A percentile compares a stretch with the other conserved stretches of the same genome.
Evolutionary conservation across 345 rosid species (phyloP).

Genomic region (Acer saccharum): DNA sequence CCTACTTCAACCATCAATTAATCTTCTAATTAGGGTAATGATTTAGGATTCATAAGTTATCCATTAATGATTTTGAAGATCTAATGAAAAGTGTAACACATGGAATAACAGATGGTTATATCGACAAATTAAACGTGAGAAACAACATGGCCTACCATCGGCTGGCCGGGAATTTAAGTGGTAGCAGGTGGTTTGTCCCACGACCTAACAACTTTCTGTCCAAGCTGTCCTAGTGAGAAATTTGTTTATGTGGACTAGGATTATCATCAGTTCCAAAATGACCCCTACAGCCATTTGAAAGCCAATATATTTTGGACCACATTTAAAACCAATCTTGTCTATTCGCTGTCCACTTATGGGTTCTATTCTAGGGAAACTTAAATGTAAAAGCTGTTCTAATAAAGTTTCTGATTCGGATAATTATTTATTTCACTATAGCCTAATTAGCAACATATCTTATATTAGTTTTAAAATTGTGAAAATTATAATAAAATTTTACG

Average conservation of each 20-base stretch:
- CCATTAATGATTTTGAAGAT: too few species aligned
- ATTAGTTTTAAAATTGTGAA: too few species aligned
- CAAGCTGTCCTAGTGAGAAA: constrained; percentile 26
- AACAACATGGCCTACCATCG: constrained; percentile 4
- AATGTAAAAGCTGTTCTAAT: background rate
- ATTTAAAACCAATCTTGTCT: constrained; percentile 6
- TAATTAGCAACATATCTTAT: background rate
- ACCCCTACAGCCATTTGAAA: constrained; percentile 20
- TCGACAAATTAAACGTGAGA: background rate
- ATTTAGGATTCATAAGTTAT: too few species aligned
- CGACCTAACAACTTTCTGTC: constrained; percentile 31
- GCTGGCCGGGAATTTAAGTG: constrained; percentile 25
- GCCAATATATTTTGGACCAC: constrained; percentile 44
- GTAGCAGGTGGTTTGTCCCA: constrained; percentile 30
- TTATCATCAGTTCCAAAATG: constrained; percentile 37
- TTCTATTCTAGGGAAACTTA: background rate
- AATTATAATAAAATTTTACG: too few species aligned
- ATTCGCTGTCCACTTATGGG: background rate
- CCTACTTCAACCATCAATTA: too few species aligned
- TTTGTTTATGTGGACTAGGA: constrained; percentile 49
- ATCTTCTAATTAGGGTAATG: too few species aligned
- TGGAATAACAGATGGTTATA: too few species aligned
- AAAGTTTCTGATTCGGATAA: background rate
- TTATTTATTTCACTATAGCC: too few species aligned
- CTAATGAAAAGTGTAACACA: too few species aligned